Base-by-base conservation (phyloP, 2,329 filamentous ascomycete species). In the Aureobasidium subglaciale region DNA sequence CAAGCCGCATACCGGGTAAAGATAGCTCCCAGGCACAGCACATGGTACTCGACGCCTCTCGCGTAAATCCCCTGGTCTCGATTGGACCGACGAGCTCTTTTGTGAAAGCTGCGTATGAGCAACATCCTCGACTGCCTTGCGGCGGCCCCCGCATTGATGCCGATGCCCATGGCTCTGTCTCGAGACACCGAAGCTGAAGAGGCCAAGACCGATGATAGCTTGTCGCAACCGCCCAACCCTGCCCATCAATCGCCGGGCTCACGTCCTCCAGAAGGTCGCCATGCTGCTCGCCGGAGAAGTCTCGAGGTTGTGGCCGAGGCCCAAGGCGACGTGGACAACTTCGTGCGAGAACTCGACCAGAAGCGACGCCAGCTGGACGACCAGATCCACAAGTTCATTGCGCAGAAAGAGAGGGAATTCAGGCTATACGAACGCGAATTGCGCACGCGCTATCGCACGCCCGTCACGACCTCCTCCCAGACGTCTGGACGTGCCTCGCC, bases 321-420 rank as follows among this genome's bases (percentile, higher is more conserved):
- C 16, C 49, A 60, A 34, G 57, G 59, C 32, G 59, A 60, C 42
- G 55, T 60, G 8, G 50, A 45, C 10, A 40, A 42, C 34, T 60
- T 60, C 24, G 60, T 70, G 5, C 63, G 66, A 46, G 59, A 61
- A 42, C 61, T 71, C 38, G 68, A 70, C 55, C 57, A 63, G 55
- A 71, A 71, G 59, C 65, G 68, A 32, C 64, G 62, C 49, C 65
- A 67, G 59, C 60, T 70, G 40, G 68, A 71, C 55, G 68, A 71
- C 15, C 66, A 64, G 8, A 70, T 71, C 49, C 68, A 70, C 60
- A 67, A 67, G 40, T 71, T 68, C 59, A 68, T 70, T 40, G 67
- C 68, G 10, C 57, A 63, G 41, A 71, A 71, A 58, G 68, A 71
- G 55, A 57, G 67, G 34, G 68, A 71, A 45, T 70, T 67, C 55